Evolutionary conservation across 2,329 filamentous ascomycete genomes (phyloP).

Genomic region (Knufia petricola): DNA sequence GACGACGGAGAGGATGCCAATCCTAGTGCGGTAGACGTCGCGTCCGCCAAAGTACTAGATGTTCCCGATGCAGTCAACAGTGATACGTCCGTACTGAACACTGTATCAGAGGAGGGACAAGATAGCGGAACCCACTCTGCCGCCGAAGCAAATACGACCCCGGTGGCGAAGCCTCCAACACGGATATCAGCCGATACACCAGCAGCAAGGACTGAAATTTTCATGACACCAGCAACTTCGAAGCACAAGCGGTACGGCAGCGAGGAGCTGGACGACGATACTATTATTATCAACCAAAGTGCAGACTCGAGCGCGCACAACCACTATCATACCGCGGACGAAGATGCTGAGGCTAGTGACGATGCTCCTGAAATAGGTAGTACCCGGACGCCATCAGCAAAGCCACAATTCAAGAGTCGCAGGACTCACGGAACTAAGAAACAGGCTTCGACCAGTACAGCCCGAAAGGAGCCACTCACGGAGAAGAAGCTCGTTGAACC

Average conservation of each 20-base stretch:
- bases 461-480: not conserved
- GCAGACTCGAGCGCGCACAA: constrained; percentile 6
- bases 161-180: not conserved
- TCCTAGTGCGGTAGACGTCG: not conserved
- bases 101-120: not conserved
- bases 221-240: not conserved
- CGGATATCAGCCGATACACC: constrained; percentile 1
- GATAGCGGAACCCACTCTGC: not conserved
- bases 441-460: not conserved
- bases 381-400: constrained; percentile 5
- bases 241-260: constrained; percentile 14
- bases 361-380: constrained; percentile 14
- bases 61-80: not conserved
- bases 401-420: not conserved
- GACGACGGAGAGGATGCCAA: not conserved
- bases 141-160: not conserved
- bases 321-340: constrained; percentile 3
- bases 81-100: no score
- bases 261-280: constrained; percentile 11
- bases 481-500: not conserved
- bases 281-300: constrained; percentile 4
- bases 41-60: not conserved
- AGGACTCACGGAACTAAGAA: not conserved
- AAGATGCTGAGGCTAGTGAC: constrained; percentile 7
- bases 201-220: not conserved